Evolutionary conservation across 805 yeast species (phyloP).

Genomic region (Kuraishia ogatae): DNA sequence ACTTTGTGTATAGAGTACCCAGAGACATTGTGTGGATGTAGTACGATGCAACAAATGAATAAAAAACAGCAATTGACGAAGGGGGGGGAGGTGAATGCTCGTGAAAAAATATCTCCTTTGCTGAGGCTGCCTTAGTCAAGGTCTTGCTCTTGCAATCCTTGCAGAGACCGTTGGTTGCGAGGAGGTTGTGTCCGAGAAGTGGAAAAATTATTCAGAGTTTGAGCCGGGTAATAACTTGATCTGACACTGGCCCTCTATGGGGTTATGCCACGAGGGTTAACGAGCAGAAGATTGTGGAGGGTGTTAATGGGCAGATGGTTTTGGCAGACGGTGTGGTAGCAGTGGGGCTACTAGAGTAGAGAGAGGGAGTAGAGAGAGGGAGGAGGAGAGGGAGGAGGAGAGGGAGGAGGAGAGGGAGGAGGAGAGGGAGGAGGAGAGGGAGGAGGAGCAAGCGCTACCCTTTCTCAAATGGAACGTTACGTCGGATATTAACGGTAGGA

Average conservation of each 20-base stretch:
- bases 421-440: no score
- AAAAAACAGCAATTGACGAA: neutral
- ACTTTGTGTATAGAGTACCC: slow-evolving; percentile 22
- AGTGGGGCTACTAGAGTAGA: no score
- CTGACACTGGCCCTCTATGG: neutral
- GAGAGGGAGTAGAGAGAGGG: no score
- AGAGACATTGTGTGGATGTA: slow-evolving; percentile 19
- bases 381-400: no score
- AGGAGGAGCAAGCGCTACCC: no score
- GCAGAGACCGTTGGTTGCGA: neutral
- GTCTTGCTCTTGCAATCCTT: no score
- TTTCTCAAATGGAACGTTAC: no score
- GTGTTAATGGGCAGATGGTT: neutral
- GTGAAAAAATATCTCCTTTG: neutral
- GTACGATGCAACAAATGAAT: neutral
- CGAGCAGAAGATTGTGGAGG: neutral
- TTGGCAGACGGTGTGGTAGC: neutral
- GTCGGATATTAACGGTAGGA: no score
- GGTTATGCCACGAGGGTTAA: neutral
- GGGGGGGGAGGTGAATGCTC: no score
- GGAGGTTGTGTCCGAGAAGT: neutral
- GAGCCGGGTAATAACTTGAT: neutral
- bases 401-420: no score
- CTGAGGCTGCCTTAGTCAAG: no score
- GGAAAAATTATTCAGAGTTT: neutral